Base-by-base conservation (phyloP, 2,329 filamentous ascomycete genomes). In the Penicillium sclerotiorum region DNA sequence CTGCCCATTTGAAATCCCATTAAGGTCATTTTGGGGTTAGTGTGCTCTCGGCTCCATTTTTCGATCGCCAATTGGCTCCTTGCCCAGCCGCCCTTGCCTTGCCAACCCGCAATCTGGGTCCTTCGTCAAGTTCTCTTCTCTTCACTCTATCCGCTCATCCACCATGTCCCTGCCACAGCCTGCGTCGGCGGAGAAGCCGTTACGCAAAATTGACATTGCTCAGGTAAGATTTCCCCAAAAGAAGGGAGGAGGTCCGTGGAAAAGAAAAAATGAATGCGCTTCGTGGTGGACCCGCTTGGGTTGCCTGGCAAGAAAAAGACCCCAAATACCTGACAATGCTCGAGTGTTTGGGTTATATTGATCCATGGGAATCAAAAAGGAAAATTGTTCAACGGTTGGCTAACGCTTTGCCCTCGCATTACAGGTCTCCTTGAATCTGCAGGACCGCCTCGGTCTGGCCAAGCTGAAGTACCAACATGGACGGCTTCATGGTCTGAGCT, bases 401-500 rank as follows among this genome's bases (percentile, higher is more conserved):
- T 21, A 18, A 21, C 23, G 12, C 11, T 23, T 21, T 41, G n/a
- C 47, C 30, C 46, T 53, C 23, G 17, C 27, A 5, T 21, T 64
- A 47, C 68, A 97, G 94, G 95, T 99, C 78, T 94, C 92, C 63
- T 83, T 93, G 69, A 89, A 88, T 66, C 80, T 99, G 47, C 91
- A 97, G 76, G 91, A 95, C 77, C 90, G 93, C 57, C 85, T 99
- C 52, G 93, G 94, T 51, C 84, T 97, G 57, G 94, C 94, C 69
- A 94, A 95, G 73, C 94, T 96, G 82, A 97, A 97, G 77, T 91
- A 94, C 60, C 91, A 95, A 74, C 88, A 95, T 76, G 92, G 92
- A 69, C 95, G 91, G 86, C 88, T 96, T 73, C 89, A 94, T 72
- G 82, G 95, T 13, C 52, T 66, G 42, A 69, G 89, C 80, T 93